These are phyloP conservation scores for Magnolia officinalis DNA, from an alignment of 164 flowering plant species.

Conservation along the genomic window DNA sequence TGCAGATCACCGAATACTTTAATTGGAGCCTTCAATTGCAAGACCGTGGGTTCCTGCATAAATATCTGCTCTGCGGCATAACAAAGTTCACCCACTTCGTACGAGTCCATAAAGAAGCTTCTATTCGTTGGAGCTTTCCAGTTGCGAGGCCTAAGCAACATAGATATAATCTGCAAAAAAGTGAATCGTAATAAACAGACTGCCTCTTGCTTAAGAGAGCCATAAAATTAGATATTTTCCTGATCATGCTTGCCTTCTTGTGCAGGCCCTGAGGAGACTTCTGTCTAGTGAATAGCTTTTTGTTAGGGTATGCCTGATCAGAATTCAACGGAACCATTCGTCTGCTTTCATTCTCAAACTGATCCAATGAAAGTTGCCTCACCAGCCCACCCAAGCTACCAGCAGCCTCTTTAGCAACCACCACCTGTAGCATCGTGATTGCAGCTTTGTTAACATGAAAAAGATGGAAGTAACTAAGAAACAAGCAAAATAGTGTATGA, in stretches of 20 bases:
- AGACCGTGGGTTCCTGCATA: constrained; percentile 92
- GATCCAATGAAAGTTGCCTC: constrained; percentile 91
- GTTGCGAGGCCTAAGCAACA: constrained; percentile 81
- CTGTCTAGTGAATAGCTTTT: constrained; percentile 59
- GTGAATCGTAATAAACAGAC: constrained; percentile 4
- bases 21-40: constrained; percentile 92
- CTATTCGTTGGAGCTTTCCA: constrained; percentile 92
- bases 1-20: constrained; percentile 99
- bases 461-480: not conserved
- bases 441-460: constrained; percentile 11
- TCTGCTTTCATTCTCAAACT: constrained; percentile 98
- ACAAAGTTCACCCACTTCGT: constrained; percentile 98
- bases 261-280: constrained; percentile 88
- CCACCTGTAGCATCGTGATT: constrained; percentile 56
- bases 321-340: constrained; percentile 67
- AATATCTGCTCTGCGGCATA: constrained; percentile 98
- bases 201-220: not conserved
- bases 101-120: constrained; percentile 87
- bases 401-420: constrained; percentile 91
- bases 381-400: constrained; percentile 97
- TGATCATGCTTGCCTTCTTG: constrained; percentile 60
- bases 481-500: not conserved
- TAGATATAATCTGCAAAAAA: constrained; percentile 69
- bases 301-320: constrained; percentile 56
- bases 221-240: constrained; percentile 5